Conservation (phyloP, 1,139 yeast genomes). For the Saccharomyces hybrid region DNA sequence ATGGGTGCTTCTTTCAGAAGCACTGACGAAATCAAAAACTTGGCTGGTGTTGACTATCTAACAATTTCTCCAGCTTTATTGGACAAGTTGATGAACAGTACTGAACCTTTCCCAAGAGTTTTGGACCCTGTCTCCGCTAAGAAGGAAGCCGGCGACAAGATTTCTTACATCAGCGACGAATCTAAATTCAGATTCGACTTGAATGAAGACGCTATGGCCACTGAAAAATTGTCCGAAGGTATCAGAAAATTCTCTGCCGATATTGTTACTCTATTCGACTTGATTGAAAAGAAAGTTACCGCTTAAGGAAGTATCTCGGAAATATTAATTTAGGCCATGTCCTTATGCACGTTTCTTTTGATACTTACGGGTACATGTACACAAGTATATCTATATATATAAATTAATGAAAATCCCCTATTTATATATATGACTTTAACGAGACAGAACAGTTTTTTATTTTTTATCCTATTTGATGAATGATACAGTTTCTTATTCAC, state of each 20-base stretch:
- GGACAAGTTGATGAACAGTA: constrained; percentile 79
- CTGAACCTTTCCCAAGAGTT: constrained; percentile 68
- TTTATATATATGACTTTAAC: constrained; percentile 1
- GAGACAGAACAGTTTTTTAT: not conserved
- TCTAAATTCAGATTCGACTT: constrained; percentile 81
- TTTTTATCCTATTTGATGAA: not conserved
- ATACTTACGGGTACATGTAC: not conserved
- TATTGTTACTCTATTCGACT: constrained; percentile 71
- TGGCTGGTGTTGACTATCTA: constrained; percentile 95
- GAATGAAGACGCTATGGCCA: constrained; percentile 97
- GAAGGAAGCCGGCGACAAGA: constrained; percentile 54
- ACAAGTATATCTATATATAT: not conserved
- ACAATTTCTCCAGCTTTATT: constrained; percentile 91
- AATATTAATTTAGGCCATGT: not conserved
- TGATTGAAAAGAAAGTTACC: constrained; percentile 65
- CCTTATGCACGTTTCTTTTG: not conserved
- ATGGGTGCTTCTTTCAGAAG: constrained; percentile 99
- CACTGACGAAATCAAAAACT: constrained; percentile 88
- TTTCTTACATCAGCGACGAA: constrained; percentile 77
- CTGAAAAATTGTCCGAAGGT: constrained; percentile 97
- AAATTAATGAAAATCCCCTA: not conserved
- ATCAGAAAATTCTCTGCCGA: constrained; percentile 96
- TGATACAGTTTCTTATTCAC: constrained; percentile 4
- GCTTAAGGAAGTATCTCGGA: constrained; percentile 22
- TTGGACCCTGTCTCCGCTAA: constrained; percentile 58